Evolutionary conservation across 352 stramenopile genomes (phyloP).

Genomic region (Globisporangium yorkense): DNA sequence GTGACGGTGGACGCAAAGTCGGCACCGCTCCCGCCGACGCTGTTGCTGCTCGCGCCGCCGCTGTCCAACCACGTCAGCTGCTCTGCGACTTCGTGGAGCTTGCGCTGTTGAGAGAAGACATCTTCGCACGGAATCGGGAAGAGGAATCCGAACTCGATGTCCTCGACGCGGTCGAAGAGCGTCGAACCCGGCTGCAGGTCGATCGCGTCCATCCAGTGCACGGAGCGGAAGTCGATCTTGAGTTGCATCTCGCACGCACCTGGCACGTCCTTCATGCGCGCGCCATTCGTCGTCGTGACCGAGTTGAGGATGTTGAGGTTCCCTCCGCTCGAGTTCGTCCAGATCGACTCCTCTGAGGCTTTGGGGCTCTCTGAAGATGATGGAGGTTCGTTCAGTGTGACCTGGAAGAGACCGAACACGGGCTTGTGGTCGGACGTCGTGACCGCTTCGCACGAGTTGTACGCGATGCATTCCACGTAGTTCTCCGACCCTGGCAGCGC

Average conservation of each 20-base stretch:
- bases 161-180: conserved; percentile 56
- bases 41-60: conserved; percentile 3
- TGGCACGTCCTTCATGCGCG: conserved; percentile 58
- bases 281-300: conserved; percentile 10
- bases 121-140: conserved; percentile 81
- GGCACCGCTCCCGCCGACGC: conserved; percentile 4
- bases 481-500: conserved; percentile 53
- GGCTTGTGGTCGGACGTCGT: conserved; percentile 83
- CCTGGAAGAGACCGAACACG: conserved; percentile 59
- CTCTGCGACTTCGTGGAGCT: conserved; percentile 70
- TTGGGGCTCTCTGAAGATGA: conserved; percentile 8
- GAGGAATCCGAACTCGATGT: conserved; percentile 65
- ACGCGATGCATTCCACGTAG: conserved; percentile 55
- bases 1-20: conserved; percentile 41
- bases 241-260: conserved; percentile 55
- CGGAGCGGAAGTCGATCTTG: conserved; percentile 62
- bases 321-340: conserved; percentile 37
- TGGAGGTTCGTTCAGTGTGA: conserved; percentile 23
- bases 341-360: conserved; percentile 12
- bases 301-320: conserved; percentile 41
- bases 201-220: conserved; percentile 62
- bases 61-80: conserved; percentile 55
- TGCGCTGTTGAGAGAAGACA: conserved; percentile 70
- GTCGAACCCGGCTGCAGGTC: conserved; percentile 28
- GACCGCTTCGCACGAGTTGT: conserved; percentile 72